Evolutionary conservation across 1,139 yeast species (phyloP), one percentile per base, ranked within the genome.

Genomic region (Pichia sp.): DNA sequence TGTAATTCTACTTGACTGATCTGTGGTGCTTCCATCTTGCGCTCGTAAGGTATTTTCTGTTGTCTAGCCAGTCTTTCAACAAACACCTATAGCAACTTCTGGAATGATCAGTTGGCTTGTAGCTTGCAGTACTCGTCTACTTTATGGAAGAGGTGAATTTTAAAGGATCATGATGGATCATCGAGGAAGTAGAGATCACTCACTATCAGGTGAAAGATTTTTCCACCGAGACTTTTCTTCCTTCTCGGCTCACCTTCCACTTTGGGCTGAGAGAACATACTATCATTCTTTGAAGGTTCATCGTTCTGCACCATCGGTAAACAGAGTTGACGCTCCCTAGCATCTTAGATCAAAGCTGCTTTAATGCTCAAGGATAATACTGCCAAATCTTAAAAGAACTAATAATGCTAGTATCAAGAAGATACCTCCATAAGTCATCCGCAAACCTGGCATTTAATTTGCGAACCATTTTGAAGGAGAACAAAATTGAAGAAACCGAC

Each of bases 1-100:
- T 46, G 47, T 16, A 44, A 4, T 38, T 52, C 54, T 36, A 48
- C 41, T 3, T 41, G 43, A 8, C 38, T 41, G 41, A 41, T 49
- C 16, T 31, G n/a, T 31, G n/a, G n/a, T 16, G 13, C n/a, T 34
- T 23, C 36, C 48, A 26, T 40, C 26, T 6, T n/a, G 11, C 2
- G 44, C 3, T 10, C 31, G 6, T 47, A 11, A 19, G 23, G 23
- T 19, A 19, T 19, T 19, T 19, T 19, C 23, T 19, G 23, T 19
- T 19, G 23, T 19, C 23, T 19, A 19, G 3, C 23, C 23, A 19
- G 23, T 19, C 23, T 19, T 19, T 19, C 23, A 19, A 19, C 23
- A 19, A 19, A 19, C 23, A 19, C 23, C 23, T 19, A 19, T 19
- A 19, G 23, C 23, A 19, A 19, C 23, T 19, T 19, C 23, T 19